These are phyloP conservation scores for Cicer cuneatum DNA, from an alignment of 306 rosid genomes.

Conservation along the genomic window DNA sequence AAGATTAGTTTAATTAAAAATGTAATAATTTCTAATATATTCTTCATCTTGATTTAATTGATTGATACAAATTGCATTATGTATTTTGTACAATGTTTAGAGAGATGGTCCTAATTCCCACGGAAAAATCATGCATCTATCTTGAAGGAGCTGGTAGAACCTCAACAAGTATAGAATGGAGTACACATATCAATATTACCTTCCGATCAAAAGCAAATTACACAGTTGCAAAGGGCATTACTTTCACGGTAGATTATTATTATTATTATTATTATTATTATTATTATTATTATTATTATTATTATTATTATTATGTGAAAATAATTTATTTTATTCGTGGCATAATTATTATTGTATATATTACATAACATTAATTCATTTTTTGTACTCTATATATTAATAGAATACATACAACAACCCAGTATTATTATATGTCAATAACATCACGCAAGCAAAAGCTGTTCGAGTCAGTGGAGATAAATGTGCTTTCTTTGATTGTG, in stretches of 20 bases:
- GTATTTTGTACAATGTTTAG: slow-evolving; percentile 29
- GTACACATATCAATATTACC: slow-evolving; percentile 25
- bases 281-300: too few species aligned
- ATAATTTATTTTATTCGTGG: not conserved
- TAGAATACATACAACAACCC: slow-evolving; percentile 54
- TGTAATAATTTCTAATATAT: not conserved
- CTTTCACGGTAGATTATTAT: slow-evolving; percentile 2
- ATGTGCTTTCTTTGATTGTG: slow-evolving; percentile 42
- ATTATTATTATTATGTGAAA: not conserved
- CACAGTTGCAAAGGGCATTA: slow-evolving; percentile 40
- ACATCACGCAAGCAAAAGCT: slow-evolving; percentile 47
- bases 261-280: too few species aligned
- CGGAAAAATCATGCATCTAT: slow-evolving; percentile 35
- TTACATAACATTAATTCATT: not conserved
- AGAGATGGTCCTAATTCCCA: slow-evolving; percentile 27
- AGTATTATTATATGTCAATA: not conserved
- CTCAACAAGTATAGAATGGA: slow-evolving; percentile 36
- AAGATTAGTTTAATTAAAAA: not conserved
- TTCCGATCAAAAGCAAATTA: slow-evolving; percentile 22
- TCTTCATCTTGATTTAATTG: not conserved
- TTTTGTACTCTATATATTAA: not conserved
- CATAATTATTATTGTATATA: not conserved
- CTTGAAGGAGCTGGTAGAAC: slow-evolving; percentile 49
- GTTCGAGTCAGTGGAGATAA: slow-evolving; percentile 48
- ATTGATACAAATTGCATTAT: not conserved